Percentiles rank a stretch among this genome's conserved stretches.
Conservation (phyloP, 108 stramenopile species). For the Cyclostephanos tholiformis region DNA sequence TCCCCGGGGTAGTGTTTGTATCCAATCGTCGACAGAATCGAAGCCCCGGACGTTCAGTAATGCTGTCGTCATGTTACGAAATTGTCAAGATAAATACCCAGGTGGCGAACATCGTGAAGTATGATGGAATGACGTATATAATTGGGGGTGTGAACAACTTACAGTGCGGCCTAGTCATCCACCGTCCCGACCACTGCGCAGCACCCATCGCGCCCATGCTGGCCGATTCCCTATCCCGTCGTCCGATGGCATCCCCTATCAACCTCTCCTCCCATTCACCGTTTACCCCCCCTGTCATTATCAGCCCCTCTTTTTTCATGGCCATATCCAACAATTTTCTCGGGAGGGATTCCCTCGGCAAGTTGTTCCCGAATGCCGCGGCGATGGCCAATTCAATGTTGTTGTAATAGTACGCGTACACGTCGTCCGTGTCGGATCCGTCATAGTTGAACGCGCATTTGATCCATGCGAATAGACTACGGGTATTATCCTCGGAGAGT, state of each 20-base stretch:
- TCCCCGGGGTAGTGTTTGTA: constrained; percentile 60
- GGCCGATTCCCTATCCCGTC: constrained; percentile 61
- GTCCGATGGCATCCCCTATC: constrained; percentile 54
- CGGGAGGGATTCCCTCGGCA: constrained; percentile 52
- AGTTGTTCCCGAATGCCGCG: constrained; percentile 65
- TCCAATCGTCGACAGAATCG: constrained; percentile 69
- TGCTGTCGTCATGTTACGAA: constrained; percentile 21
- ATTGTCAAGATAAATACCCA: no score
- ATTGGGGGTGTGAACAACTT: no score
- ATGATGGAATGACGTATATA: background rate
- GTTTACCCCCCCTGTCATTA: constrained; percentile 14
- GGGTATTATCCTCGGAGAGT: constrained; percentile 55
- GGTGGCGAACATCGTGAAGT: background rate
- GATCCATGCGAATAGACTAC: constrained; percentile 70
- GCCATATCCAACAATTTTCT: constrained; percentile 57
- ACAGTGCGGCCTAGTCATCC: constrained; percentile 71
- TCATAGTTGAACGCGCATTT: constrained; percentile 63
- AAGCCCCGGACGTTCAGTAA: constrained; percentile 59
- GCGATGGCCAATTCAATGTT: constrained; percentile 75
- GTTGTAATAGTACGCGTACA: constrained; percentile 56
- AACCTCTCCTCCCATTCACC: constrained; percentile 56
- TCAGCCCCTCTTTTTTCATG: constrained; percentile 38
- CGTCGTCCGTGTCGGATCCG: constrained; percentile 18
- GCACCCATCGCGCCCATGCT: constrained; percentile 79
- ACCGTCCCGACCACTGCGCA: constrained; percentile 74